Evolutionary conservation across 1,139 yeast genomes (phyloP), one percentile per base, ranked within the genome.

Genomic region (Pichia sp.): DNA sequence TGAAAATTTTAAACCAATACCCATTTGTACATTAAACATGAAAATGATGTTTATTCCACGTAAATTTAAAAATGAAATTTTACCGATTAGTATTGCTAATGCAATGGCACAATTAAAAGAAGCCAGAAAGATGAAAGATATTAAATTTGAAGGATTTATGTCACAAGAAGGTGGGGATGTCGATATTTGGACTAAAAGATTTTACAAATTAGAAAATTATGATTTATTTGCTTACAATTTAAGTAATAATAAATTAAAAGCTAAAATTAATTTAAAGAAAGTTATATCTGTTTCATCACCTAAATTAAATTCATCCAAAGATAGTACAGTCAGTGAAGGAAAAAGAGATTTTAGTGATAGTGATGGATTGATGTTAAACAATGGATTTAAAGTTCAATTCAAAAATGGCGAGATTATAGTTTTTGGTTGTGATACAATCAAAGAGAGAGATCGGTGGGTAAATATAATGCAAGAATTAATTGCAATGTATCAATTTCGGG

Each of bases 111-210:
- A 81, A 47, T 66, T 81, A 29, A 65, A 70, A 25, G 76, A 79
- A 56, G 68, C 76, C 46, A 62, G 63, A 36, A 67, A 70, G 31
- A 80, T 77, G 50, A 56, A 68, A 18, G 51, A 61, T 8, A 59
- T 72, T 18, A 55, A 55, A 1, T 66, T 68, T 56, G 85, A 81
- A 61, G 92, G 92, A 0, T 82, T 72, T 60, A 65, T 84, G 67
- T 76, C 78, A 58, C 94, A 85, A 66, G 89, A 83, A 60, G 92
- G 92, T 36, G 94, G 92, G 8, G 94, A 85, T 65, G 75, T 86
- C 56, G 75, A 74, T 11, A 63, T 72, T 29, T 75, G 83, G 77
- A 80, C 80, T 58, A 74, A 81, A 58, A 69, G 92, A 51, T 83
- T 65, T 64, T 83, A 79, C 68, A 79, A 74, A 58, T 67, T 85